Evolutionary conservation across 176 grass and related monocot genomes (phyloP).

Genomic region (Urochloa ruziziensis): DNA sequence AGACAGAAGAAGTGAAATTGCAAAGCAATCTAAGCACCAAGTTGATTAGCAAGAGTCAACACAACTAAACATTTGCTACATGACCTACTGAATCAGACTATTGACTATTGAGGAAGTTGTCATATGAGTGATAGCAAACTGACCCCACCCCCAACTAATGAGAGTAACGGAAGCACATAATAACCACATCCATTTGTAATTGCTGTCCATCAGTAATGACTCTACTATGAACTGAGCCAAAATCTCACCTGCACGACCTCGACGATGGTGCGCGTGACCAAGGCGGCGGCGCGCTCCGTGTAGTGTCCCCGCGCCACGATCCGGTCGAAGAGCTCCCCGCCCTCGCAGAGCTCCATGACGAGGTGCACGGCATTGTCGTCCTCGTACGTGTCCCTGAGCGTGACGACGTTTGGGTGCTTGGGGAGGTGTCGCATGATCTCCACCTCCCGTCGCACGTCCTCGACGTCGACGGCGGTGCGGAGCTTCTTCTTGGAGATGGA

Average conservation of each 20-base stretch:
- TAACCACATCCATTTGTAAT: neutral
- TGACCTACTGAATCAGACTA: neutral
- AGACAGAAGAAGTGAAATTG: neutral
- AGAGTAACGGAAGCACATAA: slow-evolving; percentile 2
- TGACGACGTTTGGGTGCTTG: slow-evolving; percentile 76
- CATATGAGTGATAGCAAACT: neutral
- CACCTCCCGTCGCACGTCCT: slow-evolving; percentile 83
- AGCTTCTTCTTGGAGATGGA: slow-evolving; percentile 97
- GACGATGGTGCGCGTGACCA: slow-evolving; percentile 72
- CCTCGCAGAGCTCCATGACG: slow-evolving; percentile 92
- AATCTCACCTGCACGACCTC: slow-evolving; percentile 82
- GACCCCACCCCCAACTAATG: neutral
- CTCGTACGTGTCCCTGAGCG: slow-evolving; percentile 76
- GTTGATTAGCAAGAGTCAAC: neutral
- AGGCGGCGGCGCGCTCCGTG: slow-evolving; percentile 64
- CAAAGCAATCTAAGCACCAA: neutral
- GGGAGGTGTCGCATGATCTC: slow-evolving; percentile 81
- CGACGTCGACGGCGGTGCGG: slow-evolving; percentile 70
- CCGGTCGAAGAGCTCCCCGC: slow-evolving; percentile 83
- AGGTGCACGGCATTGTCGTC: slow-evolving; percentile 80
- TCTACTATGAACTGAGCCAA: neutral
- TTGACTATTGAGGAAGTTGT: neutral
- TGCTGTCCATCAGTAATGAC: slow-evolving; percentile 18
- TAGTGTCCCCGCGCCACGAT: slow-evolving; percentile 80
- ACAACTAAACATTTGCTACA: neutral